Evolutionary conservation across 2,329 filamentous ascomycete species (phyloP).

Genomic region (Xylariaceae sp.): DNA sequence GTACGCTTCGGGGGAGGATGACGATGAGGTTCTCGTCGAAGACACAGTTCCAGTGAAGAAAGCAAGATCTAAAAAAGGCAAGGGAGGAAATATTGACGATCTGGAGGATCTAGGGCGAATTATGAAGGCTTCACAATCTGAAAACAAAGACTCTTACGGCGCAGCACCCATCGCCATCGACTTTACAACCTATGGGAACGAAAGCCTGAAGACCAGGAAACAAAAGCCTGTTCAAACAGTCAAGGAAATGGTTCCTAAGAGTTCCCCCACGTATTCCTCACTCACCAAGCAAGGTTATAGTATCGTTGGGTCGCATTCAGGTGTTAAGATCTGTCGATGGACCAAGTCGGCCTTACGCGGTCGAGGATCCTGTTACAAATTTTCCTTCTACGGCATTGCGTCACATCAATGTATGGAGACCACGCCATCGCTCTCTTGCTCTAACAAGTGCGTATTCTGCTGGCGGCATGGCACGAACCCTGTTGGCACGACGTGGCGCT

Average conservation of each 20-base stretch:
- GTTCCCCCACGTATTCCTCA: conserved; percentile 81
- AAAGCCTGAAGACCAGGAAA: conserved; percentile 38
- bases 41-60: conserved; percentile 40
- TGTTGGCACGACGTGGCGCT: conserved; percentile 94
- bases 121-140: conserved; percentile 44
- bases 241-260: conserved; percentile 93
- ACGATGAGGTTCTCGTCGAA: conserved; percentile 48
- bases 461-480: conserved; percentile 98
- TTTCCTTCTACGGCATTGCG: conserved; percentile 92
- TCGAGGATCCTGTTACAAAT: conserved; percentile 95
- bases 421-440: conserved; percentile 90
- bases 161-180: conserved; percentile 68
- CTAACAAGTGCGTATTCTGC: conserved; percentile 98
- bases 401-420: conserved; percentile 99
- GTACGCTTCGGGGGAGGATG: conserved; percentile 51
- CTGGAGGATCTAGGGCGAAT: conserved; percentile 77
- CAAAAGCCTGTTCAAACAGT: conserved; percentile 36
- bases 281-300: conserved; percentile 96
- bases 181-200: conserved; percentile 69
- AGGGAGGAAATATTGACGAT: conserved; percentile 59
- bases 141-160: conserved; percentile 22
- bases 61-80: conserved; percentile 23
- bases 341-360: conserved; percentile 94
- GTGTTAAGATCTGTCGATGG: conserved; percentile 97
- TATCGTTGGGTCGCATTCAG: conserved; percentile 91